Percentiles rank a stretch among this genome's conserved stretches.
Evolutionary conservation across 1,284 basidiomycete genomes (phyloP).

Genomic region (Salmacisia buchloeana): DNA sequence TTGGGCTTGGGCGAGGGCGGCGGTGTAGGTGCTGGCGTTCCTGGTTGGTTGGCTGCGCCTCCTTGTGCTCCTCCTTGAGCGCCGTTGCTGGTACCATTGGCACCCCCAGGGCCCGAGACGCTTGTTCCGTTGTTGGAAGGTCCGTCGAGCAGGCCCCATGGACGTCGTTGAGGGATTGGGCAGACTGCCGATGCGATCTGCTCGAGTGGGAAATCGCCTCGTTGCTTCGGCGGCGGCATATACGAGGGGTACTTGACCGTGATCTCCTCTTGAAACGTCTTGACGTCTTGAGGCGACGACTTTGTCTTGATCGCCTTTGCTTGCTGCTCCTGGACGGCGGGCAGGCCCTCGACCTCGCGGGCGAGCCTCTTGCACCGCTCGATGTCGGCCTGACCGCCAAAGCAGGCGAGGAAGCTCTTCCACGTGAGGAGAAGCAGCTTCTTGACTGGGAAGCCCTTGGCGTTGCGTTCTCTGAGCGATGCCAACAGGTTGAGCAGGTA

Average conservation of each 20-base stretch:
- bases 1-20: constrained; percentile 81
- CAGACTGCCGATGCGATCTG: constrained; percentile 37
- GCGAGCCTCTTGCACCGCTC: constrained; percentile 75
- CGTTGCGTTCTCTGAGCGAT: constrained; percentile 82
- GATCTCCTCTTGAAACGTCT: constrained; percentile 42
- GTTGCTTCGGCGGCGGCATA: constrained; percentile 51
- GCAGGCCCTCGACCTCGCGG: constrained; percentile 65
- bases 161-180: constrained; percentile 36
- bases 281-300: constrained; percentile 36
- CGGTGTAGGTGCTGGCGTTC: constrained; percentile 75
- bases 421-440: constrained; percentile 86
- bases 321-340: constrained; percentile 2
- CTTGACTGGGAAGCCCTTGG: constrained; percentile 62
- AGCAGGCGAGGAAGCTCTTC: constrained; percentile 87
- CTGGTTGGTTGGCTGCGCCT: constrained; percentile 10
- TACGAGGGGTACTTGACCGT: constrained; percentile 52
- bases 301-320: constrained; percentile 24
- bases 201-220: constrained; percentile 50
- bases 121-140: neutral
- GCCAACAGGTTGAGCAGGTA: constrained; percentile 86
- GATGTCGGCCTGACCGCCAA: constrained; percentile 84
- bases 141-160: constrained; percentile 19
- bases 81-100: neutral
- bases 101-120: neutral
- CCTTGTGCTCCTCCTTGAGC: neutral